Conservation (phyloP, 2,329 filamentous ascomycete genomes). For the Albifimbria verrucaria region DNA sequence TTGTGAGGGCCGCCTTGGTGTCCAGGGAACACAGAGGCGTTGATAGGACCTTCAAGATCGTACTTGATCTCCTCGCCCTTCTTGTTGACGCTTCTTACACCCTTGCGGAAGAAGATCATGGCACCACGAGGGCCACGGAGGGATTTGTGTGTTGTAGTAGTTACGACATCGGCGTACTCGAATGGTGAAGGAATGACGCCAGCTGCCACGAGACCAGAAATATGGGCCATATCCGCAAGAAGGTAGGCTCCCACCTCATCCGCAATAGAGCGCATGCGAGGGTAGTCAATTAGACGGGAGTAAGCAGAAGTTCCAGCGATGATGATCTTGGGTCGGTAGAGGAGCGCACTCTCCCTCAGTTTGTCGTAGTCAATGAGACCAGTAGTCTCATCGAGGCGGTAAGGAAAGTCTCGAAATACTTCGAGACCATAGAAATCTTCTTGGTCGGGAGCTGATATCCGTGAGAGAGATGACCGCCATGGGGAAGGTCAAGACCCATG, state of each 20-base stretch:
- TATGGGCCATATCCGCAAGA: conserved; percentile 92
- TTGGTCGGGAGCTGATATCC: conserved; percentile 90
- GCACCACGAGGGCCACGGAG: conserved; percentile 89
- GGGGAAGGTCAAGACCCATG: conserved; percentile 93
- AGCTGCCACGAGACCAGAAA: conserved; percentile 86
- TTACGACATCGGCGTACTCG: conserved; percentile 83
- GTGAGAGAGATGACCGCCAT: conserved; percentile 91
- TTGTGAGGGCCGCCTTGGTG: conserved; percentile 98
- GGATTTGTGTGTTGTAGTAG: conserved; percentile 97
- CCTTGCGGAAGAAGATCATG: conserved; percentile 97
- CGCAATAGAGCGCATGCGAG: conserved; percentile 79
- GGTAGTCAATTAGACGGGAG: conserved; percentile 89
- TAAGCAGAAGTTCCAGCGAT: conserved; percentile 92
- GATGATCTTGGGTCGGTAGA: conserved; percentile 92
- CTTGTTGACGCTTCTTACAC: conserved; percentile 77
- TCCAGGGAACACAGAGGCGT: conserved; percentile 91
- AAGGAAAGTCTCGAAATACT: conserved; percentile 98
- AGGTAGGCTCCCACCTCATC: conserved; percentile 88
- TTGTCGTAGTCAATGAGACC: conserved; percentile 90
- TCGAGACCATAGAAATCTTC: conserved; percentile 93
- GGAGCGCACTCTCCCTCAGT: conserved; percentile 76
- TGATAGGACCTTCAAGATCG: conserved; percentile 88
- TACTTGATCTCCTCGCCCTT: conserved; percentile 74
- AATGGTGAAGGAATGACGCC: conserved; percentile 88
- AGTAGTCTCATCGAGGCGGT: conserved; percentile 81